Conservation (phyloP, 2,329 filamentous ascomycete species). For the Didymella lethalis region DNA sequence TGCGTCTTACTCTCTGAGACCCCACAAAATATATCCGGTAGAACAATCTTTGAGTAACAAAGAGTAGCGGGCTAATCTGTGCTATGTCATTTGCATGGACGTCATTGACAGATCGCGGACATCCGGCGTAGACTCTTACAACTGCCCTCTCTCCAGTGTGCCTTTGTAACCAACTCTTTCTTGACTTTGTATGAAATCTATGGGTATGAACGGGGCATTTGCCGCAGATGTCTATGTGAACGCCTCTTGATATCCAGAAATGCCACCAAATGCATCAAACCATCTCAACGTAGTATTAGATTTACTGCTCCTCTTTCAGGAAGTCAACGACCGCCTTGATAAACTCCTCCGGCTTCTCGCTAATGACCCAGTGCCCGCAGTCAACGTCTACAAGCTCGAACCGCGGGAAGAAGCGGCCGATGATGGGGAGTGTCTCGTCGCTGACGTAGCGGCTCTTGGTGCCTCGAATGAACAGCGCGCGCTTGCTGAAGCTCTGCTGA, state of each 20-base stretch:
- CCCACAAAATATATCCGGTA: too few species aligned
- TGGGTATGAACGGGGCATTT: conserved; percentile 11
- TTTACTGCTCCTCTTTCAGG: conserved; percentile 60
- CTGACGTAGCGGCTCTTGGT: conserved; percentile 80
- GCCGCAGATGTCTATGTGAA: neutral
- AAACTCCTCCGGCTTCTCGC: conserved; percentile 84
- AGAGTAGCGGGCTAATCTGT: too few species aligned
- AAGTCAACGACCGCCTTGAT: conserved; percentile 73
- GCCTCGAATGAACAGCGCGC: conserved; percentile 80
- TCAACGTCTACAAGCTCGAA: conserved; percentile 79
- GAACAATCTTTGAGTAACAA: too few species aligned
- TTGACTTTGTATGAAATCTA: conserved; percentile 14
- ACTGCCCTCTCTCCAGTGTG: neutral
- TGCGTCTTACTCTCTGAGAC: too few species aligned
- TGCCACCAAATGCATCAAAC: neutral
- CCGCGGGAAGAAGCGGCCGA: conserved; percentile 81
- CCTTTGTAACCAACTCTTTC: neutral
- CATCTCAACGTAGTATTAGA: neutral
- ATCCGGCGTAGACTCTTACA: too few species aligned
- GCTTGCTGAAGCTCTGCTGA: conserved; percentile 74
- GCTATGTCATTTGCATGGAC: too few species aligned
- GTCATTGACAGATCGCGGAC: too few species aligned
- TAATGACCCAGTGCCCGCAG: conserved; percentile 86
- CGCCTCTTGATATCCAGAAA: neutral
- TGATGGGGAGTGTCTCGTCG: conserved; percentile 79